A percentile compares a stretch with the other conserved stretches of the same genome.
Evolutionary conservation across 1,284 basidiomycete genomes (phyloP).

Genomic region (Puccinia brachypodii): DNA sequence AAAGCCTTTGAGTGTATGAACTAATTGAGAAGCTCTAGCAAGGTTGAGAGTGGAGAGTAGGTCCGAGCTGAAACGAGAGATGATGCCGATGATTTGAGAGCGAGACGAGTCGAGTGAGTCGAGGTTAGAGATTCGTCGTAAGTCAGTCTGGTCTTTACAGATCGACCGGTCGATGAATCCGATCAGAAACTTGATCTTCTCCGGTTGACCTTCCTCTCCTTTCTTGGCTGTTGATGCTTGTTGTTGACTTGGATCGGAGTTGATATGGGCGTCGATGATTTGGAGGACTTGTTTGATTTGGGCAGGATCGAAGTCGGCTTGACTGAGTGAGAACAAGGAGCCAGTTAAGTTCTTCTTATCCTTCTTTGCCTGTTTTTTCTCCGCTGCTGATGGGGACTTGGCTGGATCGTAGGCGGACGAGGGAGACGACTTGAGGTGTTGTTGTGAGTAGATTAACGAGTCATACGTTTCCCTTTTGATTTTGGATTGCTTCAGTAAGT

Average conservation of each 20-base stretch:
- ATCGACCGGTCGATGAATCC: conserved; percentile 52
- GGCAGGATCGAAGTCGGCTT: conserved; percentile 11
- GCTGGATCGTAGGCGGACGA: neutral
- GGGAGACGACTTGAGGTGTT: neutral
- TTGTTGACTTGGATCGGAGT: neutral
- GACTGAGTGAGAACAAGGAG: conserved; percentile 1
- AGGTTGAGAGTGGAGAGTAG: conserved; percentile 4
- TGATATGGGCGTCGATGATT: neutral
- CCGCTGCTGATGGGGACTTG: neutral
- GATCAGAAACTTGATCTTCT: conserved; percentile 14
- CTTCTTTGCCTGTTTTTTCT: neutral
- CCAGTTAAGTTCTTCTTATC: neutral
- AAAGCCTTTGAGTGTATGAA: conserved; percentile 5
- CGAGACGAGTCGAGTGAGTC: neutral
- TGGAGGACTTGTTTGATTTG: conserved; percentile 15
- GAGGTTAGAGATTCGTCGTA: conserved; percentile 50
- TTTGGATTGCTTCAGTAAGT: neutral
- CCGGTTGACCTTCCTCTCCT: neutral
- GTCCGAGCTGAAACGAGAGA: neutral
- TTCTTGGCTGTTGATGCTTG: neutral
- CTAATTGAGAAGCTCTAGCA: conserved; percentile 7
- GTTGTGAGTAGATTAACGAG: neutral
- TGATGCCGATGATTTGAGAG: conserved; percentile 18
- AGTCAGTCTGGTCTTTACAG: conserved; percentile 51
- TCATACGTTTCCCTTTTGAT: neutral